Conservation (phyloP, 179 eudicot species). For the Heliamphora pulchella region DNA sequence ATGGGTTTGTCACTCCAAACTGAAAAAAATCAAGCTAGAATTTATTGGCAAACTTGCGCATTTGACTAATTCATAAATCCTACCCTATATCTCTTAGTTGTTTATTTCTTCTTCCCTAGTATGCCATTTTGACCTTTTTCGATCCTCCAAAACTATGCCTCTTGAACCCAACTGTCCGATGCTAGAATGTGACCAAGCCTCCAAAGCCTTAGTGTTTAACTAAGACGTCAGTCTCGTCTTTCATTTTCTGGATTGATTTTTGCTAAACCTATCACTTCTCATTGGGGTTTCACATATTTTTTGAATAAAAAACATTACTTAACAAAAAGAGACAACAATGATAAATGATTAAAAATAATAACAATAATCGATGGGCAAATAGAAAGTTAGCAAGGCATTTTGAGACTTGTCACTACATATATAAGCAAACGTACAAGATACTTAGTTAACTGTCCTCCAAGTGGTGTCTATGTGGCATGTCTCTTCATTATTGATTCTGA, state of each 20-base stretch:
- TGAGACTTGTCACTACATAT: neutral
- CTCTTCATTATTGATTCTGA: neutral
- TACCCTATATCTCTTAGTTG: neutral
- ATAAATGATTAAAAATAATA: neutral
- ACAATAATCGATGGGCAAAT: neutral
- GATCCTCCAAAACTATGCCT: neutral
- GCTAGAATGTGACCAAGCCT: neutral
- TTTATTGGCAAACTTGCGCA: too few relatives aligned
- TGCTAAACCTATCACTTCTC: neutral
- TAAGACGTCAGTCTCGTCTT: too few relatives aligned
- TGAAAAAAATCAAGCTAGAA: neutral
- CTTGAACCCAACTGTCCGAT: neutral
- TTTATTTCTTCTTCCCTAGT: neutral
- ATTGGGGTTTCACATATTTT: neutral
- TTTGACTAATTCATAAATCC: neutral
- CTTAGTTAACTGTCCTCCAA: constrained; percentile 2
- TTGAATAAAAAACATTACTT: neutral
- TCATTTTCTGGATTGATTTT: neutral
- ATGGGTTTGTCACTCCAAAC: neutral
- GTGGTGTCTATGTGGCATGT: neutral
- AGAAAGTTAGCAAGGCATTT: neutral
- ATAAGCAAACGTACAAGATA: neutral
- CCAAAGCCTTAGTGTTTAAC: too few relatives aligned
- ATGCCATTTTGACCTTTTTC: neutral
- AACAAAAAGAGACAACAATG: neutral